These are phyloP conservation scores for Singerocomus rubriflavus DNA, from an alignment of 1,284 basidiomycete species.

Conservation along the genomic window DNA sequence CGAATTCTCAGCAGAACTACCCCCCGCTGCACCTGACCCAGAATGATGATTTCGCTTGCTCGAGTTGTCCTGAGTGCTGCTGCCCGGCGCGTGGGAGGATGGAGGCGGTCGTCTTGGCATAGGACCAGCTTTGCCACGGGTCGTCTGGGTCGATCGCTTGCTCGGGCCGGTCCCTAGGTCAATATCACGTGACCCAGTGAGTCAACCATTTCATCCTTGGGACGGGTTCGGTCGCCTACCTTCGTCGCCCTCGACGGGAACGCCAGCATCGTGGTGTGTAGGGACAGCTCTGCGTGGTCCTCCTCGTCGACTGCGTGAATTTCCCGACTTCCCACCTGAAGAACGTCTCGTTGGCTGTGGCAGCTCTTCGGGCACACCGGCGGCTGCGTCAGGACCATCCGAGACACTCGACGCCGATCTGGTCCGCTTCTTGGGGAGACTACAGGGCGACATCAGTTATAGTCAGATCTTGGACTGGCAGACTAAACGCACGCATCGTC, in stretches of 20 bases:
- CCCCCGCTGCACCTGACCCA: slow-evolving; percentile 25
- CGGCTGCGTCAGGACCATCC: slow-evolving; percentile 43
- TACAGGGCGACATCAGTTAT: slow-evolving; percentile 30
- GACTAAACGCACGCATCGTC: slow-evolving; percentile 59
- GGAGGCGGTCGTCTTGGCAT: slow-evolving; percentile 46
- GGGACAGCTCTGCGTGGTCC: slow-evolving; percentile 29
- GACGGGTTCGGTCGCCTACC: slow-evolving; percentile 43
- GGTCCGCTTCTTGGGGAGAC: slow-evolving; percentile 61
- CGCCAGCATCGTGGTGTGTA: slow-evolving; percentile 38
- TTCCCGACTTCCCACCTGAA: slow-evolving; percentile 30
- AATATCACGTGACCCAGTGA: slow-evolving; percentile 37
- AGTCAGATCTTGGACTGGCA: slow-evolving; percentile 8
- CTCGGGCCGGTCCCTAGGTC: slow-evolving; percentile 28
- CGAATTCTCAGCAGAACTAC: slow-evolving; percentile 33
- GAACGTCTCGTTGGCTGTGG: slow-evolving; percentile 33
- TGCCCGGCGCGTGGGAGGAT: slow-evolving; percentile 42
- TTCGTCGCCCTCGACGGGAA: slow-evolving; percentile 58
- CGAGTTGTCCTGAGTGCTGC: slow-evolving; percentile 42
- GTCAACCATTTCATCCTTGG: slow-evolving; percentile 20
- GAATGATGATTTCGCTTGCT: slow-evolving; percentile 44
- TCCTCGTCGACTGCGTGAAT: slow-evolving; percentile 39
- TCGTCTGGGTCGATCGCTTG: slow-evolving; percentile 45
- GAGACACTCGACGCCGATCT: slow-evolving; percentile 68
- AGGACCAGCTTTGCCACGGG: slow-evolving; percentile 46
- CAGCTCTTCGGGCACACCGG: slow-evolving; percentile 43